A percentile compares a stretch with the other conserved stretches of the same genome.
Evolutionary conservation across 1,284 basidiomycete species (phyloP).

Genomic region (Boletus mariae): DNA sequence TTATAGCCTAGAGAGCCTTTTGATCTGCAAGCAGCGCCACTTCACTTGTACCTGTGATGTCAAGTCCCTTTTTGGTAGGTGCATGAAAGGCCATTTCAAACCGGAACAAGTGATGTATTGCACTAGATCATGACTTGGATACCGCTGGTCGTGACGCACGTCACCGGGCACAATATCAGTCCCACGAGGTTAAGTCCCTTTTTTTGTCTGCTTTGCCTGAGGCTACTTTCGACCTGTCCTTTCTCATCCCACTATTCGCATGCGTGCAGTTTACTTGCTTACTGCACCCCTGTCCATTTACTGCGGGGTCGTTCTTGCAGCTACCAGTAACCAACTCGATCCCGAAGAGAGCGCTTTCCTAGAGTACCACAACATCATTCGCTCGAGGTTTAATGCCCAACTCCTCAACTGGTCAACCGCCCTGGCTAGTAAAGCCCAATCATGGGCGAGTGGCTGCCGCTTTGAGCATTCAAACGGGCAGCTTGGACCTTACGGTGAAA

Average conservation of each 20-base stretch:
- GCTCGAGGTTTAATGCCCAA: conserved; percentile 40
- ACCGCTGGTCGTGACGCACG: neutral
- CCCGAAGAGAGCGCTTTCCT: conserved; percentile 35
- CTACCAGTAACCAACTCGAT: neutral
- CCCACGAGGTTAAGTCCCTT: neutral
- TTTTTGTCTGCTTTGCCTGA: neutral
- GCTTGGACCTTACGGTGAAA: conserved; percentile 49
- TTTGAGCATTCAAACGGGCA: conserved; percentile 45
- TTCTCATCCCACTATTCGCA: neutral
- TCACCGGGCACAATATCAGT: neutral
- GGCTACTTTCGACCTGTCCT: neutral
- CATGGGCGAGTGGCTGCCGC: conserved; percentile 48
- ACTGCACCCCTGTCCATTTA: conserved; percentile 3
- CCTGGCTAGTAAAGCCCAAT: conserved; percentile 44
- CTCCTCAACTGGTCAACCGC: conserved; percentile 45
- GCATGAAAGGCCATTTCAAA: neutral
- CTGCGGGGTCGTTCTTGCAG: conserved; percentile 5
- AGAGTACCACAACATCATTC: conserved; percentile 45
- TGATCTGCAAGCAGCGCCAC: neutral
- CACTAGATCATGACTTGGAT: neutral
- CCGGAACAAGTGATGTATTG: neutral
- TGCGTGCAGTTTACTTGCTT: conserved; percentile 8
- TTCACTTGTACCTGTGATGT: conserved; percentile 7
- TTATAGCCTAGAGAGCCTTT: neutral
- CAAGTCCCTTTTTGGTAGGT: conserved; percentile 2